Conservation (phyloP, 176 grass and related monocot species). For the Triticum urartu region DNA sequence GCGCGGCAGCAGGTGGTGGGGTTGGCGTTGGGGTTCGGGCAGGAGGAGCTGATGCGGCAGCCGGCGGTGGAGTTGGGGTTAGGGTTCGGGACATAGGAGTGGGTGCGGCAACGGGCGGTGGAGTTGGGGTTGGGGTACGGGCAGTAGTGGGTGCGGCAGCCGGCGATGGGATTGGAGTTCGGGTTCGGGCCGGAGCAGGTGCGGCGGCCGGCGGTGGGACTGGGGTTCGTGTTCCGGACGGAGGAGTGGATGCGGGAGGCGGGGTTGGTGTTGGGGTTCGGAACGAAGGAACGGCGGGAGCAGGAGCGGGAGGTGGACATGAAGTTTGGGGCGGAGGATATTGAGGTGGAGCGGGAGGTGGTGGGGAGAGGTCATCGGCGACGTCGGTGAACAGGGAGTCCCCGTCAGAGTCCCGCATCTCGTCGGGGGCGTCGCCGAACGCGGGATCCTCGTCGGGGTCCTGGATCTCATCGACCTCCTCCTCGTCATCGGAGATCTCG, state of each 20-base stretch:
- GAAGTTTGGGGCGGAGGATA: neutral
- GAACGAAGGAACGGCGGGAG: neutral
- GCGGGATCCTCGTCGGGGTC: conserved; percentile 45
- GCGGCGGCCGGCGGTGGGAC: conserved; percentile 10
- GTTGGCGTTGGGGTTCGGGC: neutral
- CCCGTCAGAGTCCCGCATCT: conserved; percentile 41
- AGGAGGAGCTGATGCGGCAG: neutral
- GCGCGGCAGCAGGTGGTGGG: neutral
- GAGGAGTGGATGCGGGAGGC: conserved; percentile 23
- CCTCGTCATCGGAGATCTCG: conserved; percentile 70
- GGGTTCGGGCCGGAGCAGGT: neutral
- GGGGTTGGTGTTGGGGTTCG: neutral
- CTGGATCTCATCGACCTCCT: conserved; percentile 16
- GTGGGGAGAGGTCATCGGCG: conserved; percentile 51
- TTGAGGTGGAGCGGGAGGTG: conserved; percentile 19
- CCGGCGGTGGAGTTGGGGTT: neutral
- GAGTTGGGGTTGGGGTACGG: neutral
- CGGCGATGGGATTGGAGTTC: neutral
- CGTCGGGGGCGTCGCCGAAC: conserved; percentile 47
- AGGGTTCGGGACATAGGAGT: neutral
- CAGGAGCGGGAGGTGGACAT: neutral
- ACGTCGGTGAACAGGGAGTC: conserved; percentile 54
- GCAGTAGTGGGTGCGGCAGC: neutral
- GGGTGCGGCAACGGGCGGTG: neutral
- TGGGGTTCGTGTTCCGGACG: neutral